Percentiles rank a stretch among this genome's conserved stretches.
Conservation (phyloP, 345 rosid genomes). For the Pseudoturritis turrita region DNA sequence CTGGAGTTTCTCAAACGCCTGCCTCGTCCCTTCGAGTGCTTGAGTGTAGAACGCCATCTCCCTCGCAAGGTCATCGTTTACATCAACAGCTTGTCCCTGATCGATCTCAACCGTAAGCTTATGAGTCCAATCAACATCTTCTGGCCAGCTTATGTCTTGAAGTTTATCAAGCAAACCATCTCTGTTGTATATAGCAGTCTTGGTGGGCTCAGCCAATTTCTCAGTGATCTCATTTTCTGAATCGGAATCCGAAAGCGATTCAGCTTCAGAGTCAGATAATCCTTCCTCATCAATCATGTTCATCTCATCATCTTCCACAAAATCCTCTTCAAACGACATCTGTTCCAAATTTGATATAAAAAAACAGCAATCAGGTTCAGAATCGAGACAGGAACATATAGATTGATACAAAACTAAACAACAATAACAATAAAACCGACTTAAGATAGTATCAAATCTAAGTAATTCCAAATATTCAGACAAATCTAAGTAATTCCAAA, state of each 20-base stretch:
- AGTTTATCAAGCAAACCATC: conserved; percentile 72
- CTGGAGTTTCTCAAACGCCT: conserved; percentile 60
- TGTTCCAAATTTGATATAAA: background rate
- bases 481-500: background rate
- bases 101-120: conserved; percentile 56
- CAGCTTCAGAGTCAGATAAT: conserved; percentile 41
- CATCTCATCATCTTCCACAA: conserved; percentile 39
- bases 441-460: background rate
- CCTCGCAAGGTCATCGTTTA: conserved; percentile 74
- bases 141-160: conserved; percentile 80
- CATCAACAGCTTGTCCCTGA: conserved; percentile 73
- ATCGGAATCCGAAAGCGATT: conserved; percentile 54
- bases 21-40: conserved; percentile 68
- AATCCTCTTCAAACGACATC: conserved; percentile 38
- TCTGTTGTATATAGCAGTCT: conserved; percentile 53
- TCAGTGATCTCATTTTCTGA: conserved; percentile 54
- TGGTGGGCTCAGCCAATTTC: conserved; percentile 54
- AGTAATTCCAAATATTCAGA: background rate
- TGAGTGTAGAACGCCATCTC: conserved; percentile 77
- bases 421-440: background rate
- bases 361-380: background rate
- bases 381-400: background rate
- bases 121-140: conserved; percentile 62
- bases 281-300: conserved; percentile 34
- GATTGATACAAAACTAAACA: background rate